Percentiles rank a stretch among this genome's conserved stretches.
Evolutionary conservation across 495 filamentous ascomycete genomes (phyloP).

Genomic region (Penicillium alfredii): DNA sequence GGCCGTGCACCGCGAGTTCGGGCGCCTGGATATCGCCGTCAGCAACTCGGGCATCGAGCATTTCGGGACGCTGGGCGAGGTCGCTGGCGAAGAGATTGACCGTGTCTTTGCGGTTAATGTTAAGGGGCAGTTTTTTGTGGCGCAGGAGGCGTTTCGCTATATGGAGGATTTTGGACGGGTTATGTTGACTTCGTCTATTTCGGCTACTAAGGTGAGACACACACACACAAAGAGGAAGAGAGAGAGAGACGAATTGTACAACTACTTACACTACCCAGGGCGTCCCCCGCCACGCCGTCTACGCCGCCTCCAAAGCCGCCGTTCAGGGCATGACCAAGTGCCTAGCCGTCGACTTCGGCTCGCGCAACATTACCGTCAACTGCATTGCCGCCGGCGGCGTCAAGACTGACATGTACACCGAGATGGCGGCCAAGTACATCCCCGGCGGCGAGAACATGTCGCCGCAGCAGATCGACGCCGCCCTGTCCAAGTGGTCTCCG

Average conservation of each 20-base stretch:
- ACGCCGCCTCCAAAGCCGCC: conserved; percentile 50
- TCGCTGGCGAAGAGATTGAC: conserved; percentile 49
- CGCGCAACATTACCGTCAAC: conserved; percentile 48
- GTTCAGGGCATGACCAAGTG: conserved; percentile 51
- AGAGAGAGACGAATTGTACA: too few relatives aligned
- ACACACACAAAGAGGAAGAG: too few relatives aligned
- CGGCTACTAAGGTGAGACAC: conserved; percentile 20
- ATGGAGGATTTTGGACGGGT: conserved; percentile 37
- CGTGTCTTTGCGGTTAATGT: conserved; percentile 50
- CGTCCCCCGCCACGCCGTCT: conserved; percentile 29
- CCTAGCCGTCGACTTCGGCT: conserved; percentile 50
- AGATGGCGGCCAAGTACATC: conserved; percentile 34
- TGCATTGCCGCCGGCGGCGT: conserved; percentile 46
- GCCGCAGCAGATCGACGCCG: conserved; percentile 20
- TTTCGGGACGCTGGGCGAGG: conserved; percentile 43
- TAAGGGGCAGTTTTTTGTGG: conserved; percentile 58
- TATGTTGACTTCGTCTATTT: conserved; percentile 30
- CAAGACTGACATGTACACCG: conserved; percentile 35
- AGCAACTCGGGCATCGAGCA: conserved; percentile 52
- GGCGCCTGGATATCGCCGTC: conserved; percentile 39
- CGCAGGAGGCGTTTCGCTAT: conserved; percentile 60
- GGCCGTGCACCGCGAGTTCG: conserved; percentile 34
- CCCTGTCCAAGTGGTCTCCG: conserved; percentile 26
- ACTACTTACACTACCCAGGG: conserved; percentile 7
- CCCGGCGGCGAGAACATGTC: conserved; percentile 31